Percentiles rank a stretch among this genome's conserved stretches.
These are phyloP conservation scores for Pseudopithomyces maydicus DNA, from an alignment of 2,329 filamentous ascomycete genomes.

Conservation along the genomic window DNA sequence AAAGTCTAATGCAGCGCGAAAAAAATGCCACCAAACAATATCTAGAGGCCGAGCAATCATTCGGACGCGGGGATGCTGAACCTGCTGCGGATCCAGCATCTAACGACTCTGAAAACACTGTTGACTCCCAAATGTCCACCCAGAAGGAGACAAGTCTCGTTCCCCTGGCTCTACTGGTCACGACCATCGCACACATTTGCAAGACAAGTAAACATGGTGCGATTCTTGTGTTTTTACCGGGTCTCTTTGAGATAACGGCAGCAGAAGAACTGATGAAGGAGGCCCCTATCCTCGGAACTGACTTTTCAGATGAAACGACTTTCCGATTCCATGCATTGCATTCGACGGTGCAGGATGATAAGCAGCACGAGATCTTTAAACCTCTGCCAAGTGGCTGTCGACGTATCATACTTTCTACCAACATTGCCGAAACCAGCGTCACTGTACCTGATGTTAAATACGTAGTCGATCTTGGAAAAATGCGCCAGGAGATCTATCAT, in stretches of 20 bases:
- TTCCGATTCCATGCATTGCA: slow-evolving; percentile 7
- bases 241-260: slow-evolving; percentile 4
- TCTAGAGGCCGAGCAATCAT: neutral
- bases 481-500: slow-evolving; percentile 3
- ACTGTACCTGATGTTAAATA: slow-evolving; percentile 9
- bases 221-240: slow-evolving; percentile 10
- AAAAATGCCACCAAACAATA: neutral
- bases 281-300: neutral
- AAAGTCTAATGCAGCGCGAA: neutral
- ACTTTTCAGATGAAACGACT: slow-evolving; percentile 1
- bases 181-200: slow-evolving; percentile 7
- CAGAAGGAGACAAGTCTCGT: neutral
- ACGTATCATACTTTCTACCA: slow-evolving; percentile 9
- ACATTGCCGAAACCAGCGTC: slow-evolving; percentile 9
- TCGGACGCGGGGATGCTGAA: neutral
- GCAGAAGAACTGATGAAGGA: neutral
- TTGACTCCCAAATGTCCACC: neutral
- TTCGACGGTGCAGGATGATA: slow-evolving; percentile 1
- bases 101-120: neutral
- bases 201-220: slow-evolving; percentile 6
- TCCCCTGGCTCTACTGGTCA: slow-evolving; percentile 6
- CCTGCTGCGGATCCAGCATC: neutral
- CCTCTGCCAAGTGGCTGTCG: slow-evolving; percentile 5
- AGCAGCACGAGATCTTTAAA: slow-evolving; percentile 5
- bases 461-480: slow-evolving; percentile 8